Base-by-base conservation (phyloP, 805 yeast genomes). In the Saccharomycopsis fermentans region DNA sequence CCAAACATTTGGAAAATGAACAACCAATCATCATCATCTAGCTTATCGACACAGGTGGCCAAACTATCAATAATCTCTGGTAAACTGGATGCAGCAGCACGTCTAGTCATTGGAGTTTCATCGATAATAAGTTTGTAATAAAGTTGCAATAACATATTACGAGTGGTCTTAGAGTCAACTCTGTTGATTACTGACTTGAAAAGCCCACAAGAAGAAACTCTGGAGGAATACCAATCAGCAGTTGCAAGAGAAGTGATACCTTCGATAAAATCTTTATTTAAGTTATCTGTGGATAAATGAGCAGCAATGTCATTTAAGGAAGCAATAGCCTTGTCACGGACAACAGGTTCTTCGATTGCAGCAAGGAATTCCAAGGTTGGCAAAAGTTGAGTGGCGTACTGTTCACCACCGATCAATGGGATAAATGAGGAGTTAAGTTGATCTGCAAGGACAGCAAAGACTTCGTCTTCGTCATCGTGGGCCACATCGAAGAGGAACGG, bases 391-490 rank as follows among this genome's bases (percentile, higher is more conserved):
- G 82, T 75, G 9, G 88, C 87, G 67, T 76, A 77, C 61, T 81
- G 77, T 12, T 80, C 65, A 59, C 99, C 99, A 54, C 99, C 99
- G 59, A 94, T 83, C 60, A 83, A 81, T 4, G 97, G 96, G 37
- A 90, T 83, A 70, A 94, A 92, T 59, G 81, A 81, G 54, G 96
- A 96, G 37, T 62, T 59, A 65, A 94, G 74, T 75, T 91, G 92
- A 65, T 86, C 89, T 3, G 97, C 97, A 63, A 95, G 79, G 21
- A 90, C 92, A 1, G 97, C 89, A 72, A 92, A 86, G 6, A 94
- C 96, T 73, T 94, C 99, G 72, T 94, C 99, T 73, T 94, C 99
- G 70, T 95, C 99, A 66, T 94, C 99, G 64, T 88, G 94, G 9
- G 91, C 90, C 27, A 86, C 94, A 56, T 77, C 81, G 64, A 85